A percentile compares a stretch with the other conserved stretches of the same genome.
Evolutionary conservation across 148 eudicot species (phyloP).

Genomic region (Chenopodium suecicum): DNA sequence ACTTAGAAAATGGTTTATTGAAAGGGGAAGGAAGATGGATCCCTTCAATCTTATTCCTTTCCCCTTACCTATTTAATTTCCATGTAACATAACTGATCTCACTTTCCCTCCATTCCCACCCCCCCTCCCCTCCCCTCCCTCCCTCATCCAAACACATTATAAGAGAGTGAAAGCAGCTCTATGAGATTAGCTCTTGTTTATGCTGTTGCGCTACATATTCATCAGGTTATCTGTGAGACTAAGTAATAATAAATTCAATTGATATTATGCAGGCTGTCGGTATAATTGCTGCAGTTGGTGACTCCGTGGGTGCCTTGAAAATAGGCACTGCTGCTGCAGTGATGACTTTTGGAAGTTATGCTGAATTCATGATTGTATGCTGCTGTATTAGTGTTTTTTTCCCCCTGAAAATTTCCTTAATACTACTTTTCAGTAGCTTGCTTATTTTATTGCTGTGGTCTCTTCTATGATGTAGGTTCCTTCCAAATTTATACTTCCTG

Average conservation of each 20-base stretch:
- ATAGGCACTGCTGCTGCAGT: conserved; percentile 88
- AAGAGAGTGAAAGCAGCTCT: background rate
- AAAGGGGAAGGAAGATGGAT: background rate
- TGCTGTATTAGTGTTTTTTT: no score
- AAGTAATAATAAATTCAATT: background rate
- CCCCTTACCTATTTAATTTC: background rate
- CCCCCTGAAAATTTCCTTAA: no score
- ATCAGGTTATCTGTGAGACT: background rate
- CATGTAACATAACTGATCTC: background rate
- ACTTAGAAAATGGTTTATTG: background rate
- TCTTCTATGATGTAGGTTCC: conserved; percentile 53
- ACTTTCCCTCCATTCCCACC: background rate
- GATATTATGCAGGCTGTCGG: conserved; percentile 76
- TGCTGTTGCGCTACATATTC: background rate
- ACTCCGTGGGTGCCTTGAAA: conserved; percentile 56
- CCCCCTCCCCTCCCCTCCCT: background rate
- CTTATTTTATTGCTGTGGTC: background rate
- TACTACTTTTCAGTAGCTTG: background rate
- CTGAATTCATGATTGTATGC: conserved; percentile 78
- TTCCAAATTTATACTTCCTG: conserved; percentile 83
- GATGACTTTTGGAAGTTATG: conserved; percentile 90
- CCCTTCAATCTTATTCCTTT: background rate
- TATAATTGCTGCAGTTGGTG: conserved; percentile 82
- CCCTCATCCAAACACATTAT: background rate
- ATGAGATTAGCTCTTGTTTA: background rate